Conservation (phyloP, 2,329 filamentous ascomycete species). For the Fusarium sp. region DNA sequence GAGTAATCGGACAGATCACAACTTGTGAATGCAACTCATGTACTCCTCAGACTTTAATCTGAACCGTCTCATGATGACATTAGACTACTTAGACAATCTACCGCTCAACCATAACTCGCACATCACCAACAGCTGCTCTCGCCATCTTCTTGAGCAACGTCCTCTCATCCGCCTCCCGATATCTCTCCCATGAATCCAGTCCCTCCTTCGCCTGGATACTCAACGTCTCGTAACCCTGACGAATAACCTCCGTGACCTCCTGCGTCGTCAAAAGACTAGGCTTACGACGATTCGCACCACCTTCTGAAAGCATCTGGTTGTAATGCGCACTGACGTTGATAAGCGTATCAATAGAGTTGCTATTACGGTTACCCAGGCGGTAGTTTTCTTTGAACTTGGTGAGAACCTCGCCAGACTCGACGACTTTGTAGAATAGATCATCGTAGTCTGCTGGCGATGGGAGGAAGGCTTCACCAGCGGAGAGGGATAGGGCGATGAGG, state of each 20-base stretch:
- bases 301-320: constrained; percentile 76
- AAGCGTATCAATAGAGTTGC: constrained; percentile 82
- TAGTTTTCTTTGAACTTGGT: constrained; percentile 84
- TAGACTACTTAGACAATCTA: constrained; percentile 22
- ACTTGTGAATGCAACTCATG: neutral
- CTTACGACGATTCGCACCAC: constrained; percentile 49
- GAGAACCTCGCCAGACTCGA: constrained; percentile 87
- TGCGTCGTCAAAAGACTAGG: constrained; percentile 78
- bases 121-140: constrained; percentile 74
- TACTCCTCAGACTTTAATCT: neutral
- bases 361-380: constrained; percentile 61
- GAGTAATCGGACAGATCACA: neutral
- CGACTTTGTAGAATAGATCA: constrained; percentile 97
- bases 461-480: constrained; percentile 87
- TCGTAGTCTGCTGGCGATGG: constrained; percentile 89
- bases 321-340: constrained; percentile 87
- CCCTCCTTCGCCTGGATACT: constrained; percentile 90
- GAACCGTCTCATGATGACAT: constrained; percentile 1
- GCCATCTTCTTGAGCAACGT: constrained; percentile 86
- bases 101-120: constrained; percentile 58
- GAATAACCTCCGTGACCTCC: constrained; percentile 90
- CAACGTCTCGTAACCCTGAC: constrained; percentile 93
- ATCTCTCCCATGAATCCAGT: constrained; percentile 84
- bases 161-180: constrained; percentile 86
- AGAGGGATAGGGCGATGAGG: constrained; percentile 83